Evolutionary conservation across 371 early-diverging fungal species (phyloP).

Genomic region (Mortierella sp.): DNA sequence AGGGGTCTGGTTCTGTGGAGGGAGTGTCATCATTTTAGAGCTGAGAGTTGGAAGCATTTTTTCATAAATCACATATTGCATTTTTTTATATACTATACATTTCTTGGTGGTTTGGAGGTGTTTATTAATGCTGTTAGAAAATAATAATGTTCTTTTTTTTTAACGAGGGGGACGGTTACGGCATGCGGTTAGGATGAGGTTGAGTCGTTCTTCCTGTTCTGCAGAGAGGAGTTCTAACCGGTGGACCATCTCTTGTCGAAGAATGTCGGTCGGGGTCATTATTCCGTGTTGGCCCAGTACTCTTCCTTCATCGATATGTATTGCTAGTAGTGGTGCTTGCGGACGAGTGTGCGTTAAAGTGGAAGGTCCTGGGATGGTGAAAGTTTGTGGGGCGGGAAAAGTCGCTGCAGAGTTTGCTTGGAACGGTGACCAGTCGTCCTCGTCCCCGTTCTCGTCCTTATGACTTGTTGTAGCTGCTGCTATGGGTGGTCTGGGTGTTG

Average conservation of each 20-base stretch:
- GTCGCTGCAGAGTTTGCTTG: conserved; percentile 23
- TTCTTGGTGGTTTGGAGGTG: not conserved
- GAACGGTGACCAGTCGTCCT: conserved; percentile 33
- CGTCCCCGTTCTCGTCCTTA: conserved; percentile 16
- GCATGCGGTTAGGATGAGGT: conserved; percentile 15
- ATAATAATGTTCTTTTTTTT: not conserved
- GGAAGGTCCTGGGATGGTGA: not conserved
- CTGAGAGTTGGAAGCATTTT: not conserved
- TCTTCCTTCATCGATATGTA: not conserved
- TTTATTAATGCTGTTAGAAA: not conserved
- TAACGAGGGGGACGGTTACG: conserved; percentile 13
- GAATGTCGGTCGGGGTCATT: not conserved
- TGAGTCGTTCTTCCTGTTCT: conserved; percentile 34
- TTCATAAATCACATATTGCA: conserved; percentile 1
- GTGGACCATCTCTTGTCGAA: conserved; percentile 35
- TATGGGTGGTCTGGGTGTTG: not conserved
- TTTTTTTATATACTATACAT: not conserved
- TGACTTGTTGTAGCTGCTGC: not conserved
- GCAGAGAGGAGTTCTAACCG: conserved; percentile 29
- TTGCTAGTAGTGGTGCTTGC: not conserved
- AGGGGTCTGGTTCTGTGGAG: not conserved
- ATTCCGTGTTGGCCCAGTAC: not conserved
- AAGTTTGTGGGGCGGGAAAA: not conserved
- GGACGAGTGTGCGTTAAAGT: too few species aligned
- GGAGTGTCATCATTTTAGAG: not conserved